phyloP scores from a whole-genome alignment of 2,329 filamentous ascomycete species.

The Aaosphaeria pasadenensis region DNA sequence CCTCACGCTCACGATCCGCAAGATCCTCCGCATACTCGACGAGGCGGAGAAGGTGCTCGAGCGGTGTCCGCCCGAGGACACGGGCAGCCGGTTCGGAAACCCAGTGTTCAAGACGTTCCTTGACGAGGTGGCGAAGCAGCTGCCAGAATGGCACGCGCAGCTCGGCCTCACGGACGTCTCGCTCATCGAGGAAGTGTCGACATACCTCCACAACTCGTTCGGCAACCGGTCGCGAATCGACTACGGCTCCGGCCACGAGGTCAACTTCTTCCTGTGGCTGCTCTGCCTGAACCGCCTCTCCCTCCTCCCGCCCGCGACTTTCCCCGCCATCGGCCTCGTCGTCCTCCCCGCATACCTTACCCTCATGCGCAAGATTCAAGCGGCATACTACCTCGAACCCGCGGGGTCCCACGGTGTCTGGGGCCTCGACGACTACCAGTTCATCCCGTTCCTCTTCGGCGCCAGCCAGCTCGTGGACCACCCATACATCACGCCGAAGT shows the following conservation, averaged over 20 bases:
- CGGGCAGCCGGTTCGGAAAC: slow-evolving; percentile 92
- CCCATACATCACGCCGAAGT: slow-evolving; percentile 47
- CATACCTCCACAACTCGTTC: slow-evolving; percentile 80
- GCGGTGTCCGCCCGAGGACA: slow-evolving; percentile 75
- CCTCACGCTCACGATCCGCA: slow-evolving; percentile 58
- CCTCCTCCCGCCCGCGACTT: slow-evolving; percentile 62
- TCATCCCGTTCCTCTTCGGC: slow-evolving; percentile 52
- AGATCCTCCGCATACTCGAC: slow-evolving; percentile 68
- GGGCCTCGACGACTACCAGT: slow-evolving; percentile 54
- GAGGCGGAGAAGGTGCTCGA: slow-evolving; percentile 65
- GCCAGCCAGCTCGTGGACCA: slow-evolving; percentile 64
- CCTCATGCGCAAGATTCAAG: slow-evolving; percentile 85
- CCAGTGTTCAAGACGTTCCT: slow-evolving; percentile 83
- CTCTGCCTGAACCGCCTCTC: slow-evolving; percentile 84
- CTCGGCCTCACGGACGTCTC: slow-evolving; percentile 53
- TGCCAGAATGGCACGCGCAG: slow-evolving; percentile 61
- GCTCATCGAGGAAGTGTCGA: slow-evolving; percentile 68
- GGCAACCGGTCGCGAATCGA: slow-evolving; percentile 81
- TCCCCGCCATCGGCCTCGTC: slow-evolving; percentile 69
- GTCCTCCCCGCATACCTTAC: slow-evolving; percentile 80
- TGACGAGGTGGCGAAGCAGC: slow-evolving; percentile 54
- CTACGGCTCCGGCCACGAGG: slow-evolving; percentile 94
- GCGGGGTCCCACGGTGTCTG: slow-evolving; percentile 53
- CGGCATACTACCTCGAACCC: slow-evolving; percentile 93
- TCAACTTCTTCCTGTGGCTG: slow-evolving; percentile 96